Evolutionary conservation across 805 yeast genomes (phyloP).

Genomic region (Zygotorulaspora chibaensis): DNA sequence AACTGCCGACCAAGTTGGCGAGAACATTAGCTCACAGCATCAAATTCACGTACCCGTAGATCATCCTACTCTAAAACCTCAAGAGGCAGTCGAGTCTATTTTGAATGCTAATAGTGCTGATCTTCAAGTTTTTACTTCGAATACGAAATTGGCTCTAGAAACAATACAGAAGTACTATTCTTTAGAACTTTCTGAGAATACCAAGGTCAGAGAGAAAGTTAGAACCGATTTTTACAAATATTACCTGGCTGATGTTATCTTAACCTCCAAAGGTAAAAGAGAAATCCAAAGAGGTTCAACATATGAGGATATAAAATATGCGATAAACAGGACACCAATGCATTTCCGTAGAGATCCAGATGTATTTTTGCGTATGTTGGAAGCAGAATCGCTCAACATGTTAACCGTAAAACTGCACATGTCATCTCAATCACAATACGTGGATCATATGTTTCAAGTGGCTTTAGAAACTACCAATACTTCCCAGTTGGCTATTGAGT

Average conservation of each 20-base stretch:
- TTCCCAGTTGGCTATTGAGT: conserved; percentile 66
- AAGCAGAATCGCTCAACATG: conserved; percentile 80
- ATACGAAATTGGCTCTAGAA: conserved; percentile 57
- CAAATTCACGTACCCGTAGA: conserved; percentile 73
- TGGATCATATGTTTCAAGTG: conserved; percentile 46
- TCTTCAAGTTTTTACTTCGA: conserved; percentile 42
- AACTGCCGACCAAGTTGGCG: conserved; percentile 75
- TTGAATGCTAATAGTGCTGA: conserved; percentile 33
- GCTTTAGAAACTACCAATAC: conserved; percentile 73
- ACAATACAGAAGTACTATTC: conserved; percentile 74
- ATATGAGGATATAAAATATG: conserved; percentile 87
- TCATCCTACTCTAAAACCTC: conserved; percentile 52
- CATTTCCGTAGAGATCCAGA: conserved; percentile 76
- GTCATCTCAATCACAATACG: conserved; percentile 36
- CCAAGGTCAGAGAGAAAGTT: conserved; percentile 68
- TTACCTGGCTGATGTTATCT: conserved; percentile 64
- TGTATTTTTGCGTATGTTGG: conserved; percentile 79
- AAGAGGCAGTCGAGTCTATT: conserved; percentile 48
- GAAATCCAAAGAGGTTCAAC: conserved; percentile 77
- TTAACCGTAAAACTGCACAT: conserved; percentile 58
- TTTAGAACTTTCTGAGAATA: conserved; percentile 75
- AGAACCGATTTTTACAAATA: conserved; percentile 58
- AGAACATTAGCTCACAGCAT: conserved; percentile 64
- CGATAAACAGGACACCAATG: conserved; percentile 72
- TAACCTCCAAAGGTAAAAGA: conserved; percentile 78